phyloP scores from a whole-genome alignment of 306 rosid genomes.

The Medicago lupulina region DNA sequence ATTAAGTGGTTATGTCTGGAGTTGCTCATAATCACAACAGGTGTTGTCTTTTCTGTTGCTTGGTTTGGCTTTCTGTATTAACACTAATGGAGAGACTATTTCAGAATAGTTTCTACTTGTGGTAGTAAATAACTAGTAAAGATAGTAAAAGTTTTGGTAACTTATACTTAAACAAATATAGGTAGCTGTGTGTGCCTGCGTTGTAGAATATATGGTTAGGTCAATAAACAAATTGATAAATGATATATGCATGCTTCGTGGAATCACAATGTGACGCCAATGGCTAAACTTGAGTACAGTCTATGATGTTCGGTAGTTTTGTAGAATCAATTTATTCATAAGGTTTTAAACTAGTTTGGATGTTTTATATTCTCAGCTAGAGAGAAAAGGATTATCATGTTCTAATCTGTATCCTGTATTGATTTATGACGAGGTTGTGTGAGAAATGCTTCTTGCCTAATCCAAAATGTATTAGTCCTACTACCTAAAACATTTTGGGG shows the following conservation, averaged over 20 bases:
- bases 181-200: neutral
- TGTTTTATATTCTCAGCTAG: neutral
- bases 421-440: conserved; percentile 33
- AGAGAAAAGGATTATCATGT: conserved; percentile 8
- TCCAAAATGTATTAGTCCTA: neutral
- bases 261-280: conserved; percentile 12
- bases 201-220: neutral
- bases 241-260: conserved; percentile 10
- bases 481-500: neutral
- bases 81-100: neutral
- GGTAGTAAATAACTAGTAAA: neutral
- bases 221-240: conserved; percentile 20
- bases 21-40: neutral
- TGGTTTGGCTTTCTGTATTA: neutral
- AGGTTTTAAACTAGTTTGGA: conserved; percentile 28
- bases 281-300: conserved; percentile 13
- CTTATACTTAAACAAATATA: neutral
- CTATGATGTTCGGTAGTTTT: conserved; percentile 10
- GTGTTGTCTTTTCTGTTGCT: neutral
- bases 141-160: neutral
- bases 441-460: neutral
- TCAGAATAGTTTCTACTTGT: neutral
- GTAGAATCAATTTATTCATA: conserved; percentile 17
- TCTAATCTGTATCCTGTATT: neutral
- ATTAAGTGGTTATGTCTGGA: neutral